Evolutionary conservation across 2,329 filamentous ascomycete genomes (phyloP).

Genomic region (Cladosporium sp.): DNA sequence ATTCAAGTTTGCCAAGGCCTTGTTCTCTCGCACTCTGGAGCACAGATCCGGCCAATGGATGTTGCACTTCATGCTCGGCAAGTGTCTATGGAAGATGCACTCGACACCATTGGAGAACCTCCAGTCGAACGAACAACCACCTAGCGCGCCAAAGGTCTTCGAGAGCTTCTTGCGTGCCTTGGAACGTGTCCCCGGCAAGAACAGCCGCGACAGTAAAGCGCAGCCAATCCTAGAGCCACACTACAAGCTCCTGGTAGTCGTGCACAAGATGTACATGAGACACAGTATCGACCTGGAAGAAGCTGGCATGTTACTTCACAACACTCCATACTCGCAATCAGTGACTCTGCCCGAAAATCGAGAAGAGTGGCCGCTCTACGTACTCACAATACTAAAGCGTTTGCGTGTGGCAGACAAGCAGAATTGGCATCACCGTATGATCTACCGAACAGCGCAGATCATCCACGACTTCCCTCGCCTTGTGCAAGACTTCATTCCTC

Average conservation of each 20-base stretch:
- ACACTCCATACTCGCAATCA: conserved; percentile 54
- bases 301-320: conserved; percentile 47
- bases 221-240: conserved; percentile 87
- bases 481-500: conserved; percentile 9
- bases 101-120: conserved; percentile 29
- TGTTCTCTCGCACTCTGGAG: conserved; percentile 57
- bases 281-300: conserved; percentile 38
- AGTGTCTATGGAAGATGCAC: conserved; percentile 71
- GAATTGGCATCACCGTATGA: conserved; percentile 93
- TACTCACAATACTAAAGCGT: conserved; percentile 57
- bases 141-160: conserved; percentile 46
- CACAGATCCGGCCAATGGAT: conserved; percentile 61
- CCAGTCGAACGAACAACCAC: conserved; percentile 20
- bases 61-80: conserved; percentile 65
- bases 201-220: conserved; percentile 56
- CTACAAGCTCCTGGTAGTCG: conserved; percentile 79
- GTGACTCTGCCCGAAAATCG: conserved; percentile 43
- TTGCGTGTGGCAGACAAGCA: conserved; percentile 74
- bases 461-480: conserved; percentile 51
- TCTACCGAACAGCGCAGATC: conserved; percentile 65
- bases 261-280: conserved; percentile 71
- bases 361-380: conserved; percentile 57
- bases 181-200: conserved; percentile 51
- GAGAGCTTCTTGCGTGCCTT: conserved; percentile 57
- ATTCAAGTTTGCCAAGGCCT: conserved; percentile 60